Conservation (phyloP, 2,329 filamentous ascomycete species). For the Ceratocystis colombiana region DNA sequence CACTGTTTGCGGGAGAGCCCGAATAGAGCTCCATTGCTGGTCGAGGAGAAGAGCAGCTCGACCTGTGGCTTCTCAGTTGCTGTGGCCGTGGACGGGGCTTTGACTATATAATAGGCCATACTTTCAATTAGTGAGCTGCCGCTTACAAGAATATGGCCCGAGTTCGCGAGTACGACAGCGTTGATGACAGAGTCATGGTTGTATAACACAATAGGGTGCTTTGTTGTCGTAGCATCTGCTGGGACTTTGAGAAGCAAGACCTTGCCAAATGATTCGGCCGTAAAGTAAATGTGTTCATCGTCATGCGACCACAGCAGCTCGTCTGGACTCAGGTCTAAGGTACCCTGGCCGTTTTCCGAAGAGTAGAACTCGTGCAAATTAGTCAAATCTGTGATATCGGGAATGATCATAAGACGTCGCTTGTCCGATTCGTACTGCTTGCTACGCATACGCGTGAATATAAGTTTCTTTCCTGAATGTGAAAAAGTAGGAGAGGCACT, state of each 20-base stretch:
- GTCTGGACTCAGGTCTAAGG: slow-evolving; percentile 51
- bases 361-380: slow-evolving; percentile 54
- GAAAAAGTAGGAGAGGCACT: slow-evolving; percentile 61
- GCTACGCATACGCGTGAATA: slow-evolving; percentile 68
- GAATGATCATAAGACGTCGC: slow-evolving; percentile 54
- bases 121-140: slow-evolving; percentile 63
- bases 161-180: slow-evolving; percentile 44
- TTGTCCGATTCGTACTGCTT: slow-evolving; percentile 75
- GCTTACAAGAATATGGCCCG: slow-evolving; percentile 49
- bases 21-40: slow-evolving; percentile 55
- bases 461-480: slow-evolving; percentile 57
- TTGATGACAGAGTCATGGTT: slow-evolving; percentile 45
- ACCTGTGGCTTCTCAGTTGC: slow-evolving; percentile 29
- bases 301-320: slow-evolving; percentile 48
- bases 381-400: slow-evolving; percentile 48
- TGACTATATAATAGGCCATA: slow-evolving; percentile 55
- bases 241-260: slow-evolving; percentile 53
- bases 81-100: slow-evolving; percentile 35
- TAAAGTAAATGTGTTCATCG: slow-evolving; percentile 57
- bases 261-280: slow-evolving; percentile 59
- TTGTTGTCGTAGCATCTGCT: slow-evolving; percentile 39
- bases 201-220: slow-evolving; percentile 42
- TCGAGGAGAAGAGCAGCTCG: slow-evolving; percentile 50
- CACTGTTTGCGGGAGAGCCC: slow-evolving; percentile 55
- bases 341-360: slow-evolving; percentile 51